These are phyloP conservation scores for Boletus mariae DNA, from an alignment of 1,284 basidiomycete genomes.

Conservation along the genomic window DNA sequence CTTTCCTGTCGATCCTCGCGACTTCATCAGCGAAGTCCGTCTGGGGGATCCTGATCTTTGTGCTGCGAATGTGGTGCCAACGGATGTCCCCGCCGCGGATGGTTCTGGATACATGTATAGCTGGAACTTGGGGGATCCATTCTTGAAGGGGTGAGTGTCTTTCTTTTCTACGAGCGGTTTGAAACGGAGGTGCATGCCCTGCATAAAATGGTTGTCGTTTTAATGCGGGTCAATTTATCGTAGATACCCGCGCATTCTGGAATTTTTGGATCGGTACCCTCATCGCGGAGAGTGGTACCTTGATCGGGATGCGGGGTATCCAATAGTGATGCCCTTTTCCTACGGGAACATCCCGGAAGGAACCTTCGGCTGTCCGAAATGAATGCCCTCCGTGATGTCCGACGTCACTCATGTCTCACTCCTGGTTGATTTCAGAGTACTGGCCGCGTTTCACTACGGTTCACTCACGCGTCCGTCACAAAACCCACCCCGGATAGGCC, in stretches of 20 bases:
- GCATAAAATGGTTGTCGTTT: not conserved
- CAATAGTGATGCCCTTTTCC: not conserved
- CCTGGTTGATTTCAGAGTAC: slow-evolving; percentile 35
- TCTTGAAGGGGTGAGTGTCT: slow-evolving; percentile 45
- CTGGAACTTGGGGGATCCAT: slow-evolving; percentile 55
- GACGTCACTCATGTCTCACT: slow-evolving; percentile 1
- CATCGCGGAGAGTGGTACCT: not conserved
- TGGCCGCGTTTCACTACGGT: slow-evolving; percentile 61
- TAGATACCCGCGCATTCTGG: not conserved
- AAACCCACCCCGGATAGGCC: slow-evolving; percentile 66
- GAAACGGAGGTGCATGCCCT: not conserved
- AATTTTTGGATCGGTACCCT: not conserved
- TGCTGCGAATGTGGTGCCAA: slow-evolving; percentile 46
- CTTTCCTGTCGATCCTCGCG: slow-evolving; percentile 65
- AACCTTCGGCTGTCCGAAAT: slow-evolving; percentile 12
- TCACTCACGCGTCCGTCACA: slow-evolving; percentile 59
- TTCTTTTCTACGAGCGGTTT: not conserved
- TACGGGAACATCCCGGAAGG: slow-evolving; percentile 5
- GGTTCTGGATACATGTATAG: slow-evolving; percentile 45
- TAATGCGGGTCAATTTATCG: slow-evolving; percentile 6
- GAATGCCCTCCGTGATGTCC: not conserved
- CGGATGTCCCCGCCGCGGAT: slow-evolving; percentile 47
- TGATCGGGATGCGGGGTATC: slow-evolving; percentile 4
- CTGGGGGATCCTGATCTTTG: slow-evolving; percentile 42
- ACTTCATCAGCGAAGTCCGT: slow-evolving; percentile 47